Conservation (phyloP, 192 early-diverging fungal species). For the Podila epicladia region DNA sequence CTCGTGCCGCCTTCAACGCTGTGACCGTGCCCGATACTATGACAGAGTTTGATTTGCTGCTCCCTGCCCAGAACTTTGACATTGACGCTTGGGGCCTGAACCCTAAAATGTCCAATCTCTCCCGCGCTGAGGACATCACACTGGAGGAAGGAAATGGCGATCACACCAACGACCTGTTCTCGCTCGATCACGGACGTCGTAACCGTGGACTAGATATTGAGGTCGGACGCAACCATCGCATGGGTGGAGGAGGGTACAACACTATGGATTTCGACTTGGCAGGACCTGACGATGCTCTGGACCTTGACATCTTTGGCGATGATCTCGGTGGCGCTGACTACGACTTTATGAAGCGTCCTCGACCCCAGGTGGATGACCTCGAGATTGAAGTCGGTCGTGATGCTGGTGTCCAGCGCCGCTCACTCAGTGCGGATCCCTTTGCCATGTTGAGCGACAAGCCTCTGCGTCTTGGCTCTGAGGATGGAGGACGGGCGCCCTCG, state of each 20-base stretch:
- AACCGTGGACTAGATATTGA: conserved; percentile 49
- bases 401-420: conserved; percentile 28
- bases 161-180: conserved; percentile 17
- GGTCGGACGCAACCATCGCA: conserved; percentile 44
- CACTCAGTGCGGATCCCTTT: conserved; percentile 52
- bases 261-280: conserved; percentile 49
- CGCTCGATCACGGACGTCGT: conserved; percentile 32
- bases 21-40: conserved; percentile 91
- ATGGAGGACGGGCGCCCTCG: conserved; percentile 37
- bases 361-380: conserved; percentile 33
- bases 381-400: conserved; percentile 71
- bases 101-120: conserved; percentile 55
- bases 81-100: conserved; percentile 44
- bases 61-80: conserved; percentile 69
- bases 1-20: conserved; percentile 73
- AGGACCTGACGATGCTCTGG: conserved; percentile 35
- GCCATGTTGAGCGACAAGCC: conserved; percentile 30
- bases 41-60: conserved; percentile 92
- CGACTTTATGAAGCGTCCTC: conserved; percentile 49
- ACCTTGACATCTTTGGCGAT: conserved; percentile 36
- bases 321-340: conserved; percentile 26
- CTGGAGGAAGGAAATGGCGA: conserved; percentile 17
- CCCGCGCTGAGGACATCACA: conserved; percentile 79
- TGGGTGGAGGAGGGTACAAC: conserved; percentile 51
- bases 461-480: conserved; percentile 26